These are phyloP conservation scores for Teratosphaeria viscida DNA, from an alignment of 2,329 filamentous ascomycete species.

Conservation along the genomic window DNA sequence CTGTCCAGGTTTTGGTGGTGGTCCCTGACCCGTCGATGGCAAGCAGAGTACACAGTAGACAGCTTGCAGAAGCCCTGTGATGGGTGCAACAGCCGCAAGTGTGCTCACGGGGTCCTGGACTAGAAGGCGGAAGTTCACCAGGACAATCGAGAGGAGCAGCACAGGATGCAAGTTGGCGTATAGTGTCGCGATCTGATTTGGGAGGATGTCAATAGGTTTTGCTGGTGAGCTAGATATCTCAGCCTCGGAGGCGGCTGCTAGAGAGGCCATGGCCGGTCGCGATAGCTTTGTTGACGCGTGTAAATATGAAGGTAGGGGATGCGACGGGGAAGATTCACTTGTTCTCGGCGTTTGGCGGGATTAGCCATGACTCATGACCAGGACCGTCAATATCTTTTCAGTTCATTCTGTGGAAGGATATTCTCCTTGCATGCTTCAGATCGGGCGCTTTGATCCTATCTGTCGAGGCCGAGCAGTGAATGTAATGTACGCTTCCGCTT, in stretches of 20 bases:
- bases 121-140: conserved; percentile 53
- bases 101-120: conserved; percentile 59
- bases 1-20: conserved; percentile 39
- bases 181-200: conserved; percentile 16
- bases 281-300: neutral
- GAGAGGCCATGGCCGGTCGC: neutral
- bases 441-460: neutral
- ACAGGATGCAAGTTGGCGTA: conserved; percentile 59
- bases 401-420: neutral
- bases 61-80: conserved; percentile 54
- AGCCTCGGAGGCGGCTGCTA: neutral
- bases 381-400: neutral
- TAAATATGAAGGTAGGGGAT: neutral
- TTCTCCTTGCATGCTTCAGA: neutral
- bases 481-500: neutral
- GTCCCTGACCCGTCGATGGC: conserved; percentile 38
- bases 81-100: conserved; percentile 51
- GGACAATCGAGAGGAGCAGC: conserved; percentile 55
- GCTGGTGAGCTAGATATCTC: neutral
- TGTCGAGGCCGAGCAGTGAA: too few relatives aligned
- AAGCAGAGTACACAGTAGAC: conserved; percentile 49
- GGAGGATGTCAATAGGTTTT: conserved; percentile 23
- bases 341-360: neutral
- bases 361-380: neutral
- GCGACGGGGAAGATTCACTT: neutral